These are phyloP conservation scores for Excoecaria cochinchinensis DNA, from an alignment of 345 rosid species.

Conservation along the genomic window DNA sequence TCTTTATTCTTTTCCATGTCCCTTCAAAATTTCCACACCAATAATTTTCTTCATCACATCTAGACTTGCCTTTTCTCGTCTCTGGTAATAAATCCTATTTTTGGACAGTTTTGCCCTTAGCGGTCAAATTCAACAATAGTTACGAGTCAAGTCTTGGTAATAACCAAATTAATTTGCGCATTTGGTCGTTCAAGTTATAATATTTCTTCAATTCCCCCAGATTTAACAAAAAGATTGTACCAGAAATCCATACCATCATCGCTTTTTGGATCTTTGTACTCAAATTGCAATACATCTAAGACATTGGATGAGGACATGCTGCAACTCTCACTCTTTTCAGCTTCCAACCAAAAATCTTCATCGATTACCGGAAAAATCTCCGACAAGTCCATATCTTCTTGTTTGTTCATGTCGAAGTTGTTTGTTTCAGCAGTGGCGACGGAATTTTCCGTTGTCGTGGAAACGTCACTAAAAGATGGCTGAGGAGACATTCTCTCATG, in stretches of 20 bases:
- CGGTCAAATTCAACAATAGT: not conserved
- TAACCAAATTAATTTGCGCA: not conserved
- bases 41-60: not conserved
- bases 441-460: slow-evolving; percentile 39
- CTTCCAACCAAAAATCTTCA: slow-evolving; percentile 66
- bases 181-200: slow-evolving; percentile 7
- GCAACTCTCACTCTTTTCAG: slow-evolving; percentile 19
- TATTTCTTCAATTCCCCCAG: slow-evolving; percentile 41
- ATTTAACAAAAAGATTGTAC: slow-evolving; percentile 53
- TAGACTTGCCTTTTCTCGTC: not conserved
- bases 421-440: slow-evolving; percentile 21
- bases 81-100: slow-evolving; percentile 3
- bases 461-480: slow-evolving; percentile 48
- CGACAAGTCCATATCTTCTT: slow-evolving; percentile 23
- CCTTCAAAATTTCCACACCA: not conserved
- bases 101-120: not conserved
- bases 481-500: slow-evolving; percentile 38
- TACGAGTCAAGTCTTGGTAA: too few relatives aligned
- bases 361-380: slow-evolving; percentile 54
- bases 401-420: slow-evolving; percentile 15
- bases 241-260: slow-evolving; percentile 59
- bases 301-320: slow-evolving; percentile 9
- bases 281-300: slow-evolving; percentile 31
- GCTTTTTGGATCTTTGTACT: slow-evolving; percentile 8
- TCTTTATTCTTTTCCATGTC: not conserved